Conservation (phyloP, 2,329 filamentous ascomycete genomes). For the Xylariales sp. region DNA sequence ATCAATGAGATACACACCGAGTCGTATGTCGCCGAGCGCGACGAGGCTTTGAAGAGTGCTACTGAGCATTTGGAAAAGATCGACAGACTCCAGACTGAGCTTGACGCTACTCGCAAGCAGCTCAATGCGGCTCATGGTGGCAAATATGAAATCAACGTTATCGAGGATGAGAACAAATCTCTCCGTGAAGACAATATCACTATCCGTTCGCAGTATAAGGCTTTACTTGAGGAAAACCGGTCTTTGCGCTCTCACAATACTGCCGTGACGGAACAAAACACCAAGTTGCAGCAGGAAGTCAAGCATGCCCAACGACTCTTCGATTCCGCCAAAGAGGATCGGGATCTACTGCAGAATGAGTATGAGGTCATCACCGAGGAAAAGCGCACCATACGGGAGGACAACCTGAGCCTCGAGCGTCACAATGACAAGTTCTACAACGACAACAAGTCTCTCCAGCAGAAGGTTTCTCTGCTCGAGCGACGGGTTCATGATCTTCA, state of each 20-base stretch:
- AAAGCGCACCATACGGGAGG: constrained; percentile 41
- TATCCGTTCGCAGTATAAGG: constrained; percentile 38
- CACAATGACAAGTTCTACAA: constrained; percentile 52
- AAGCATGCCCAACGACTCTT: constrained; percentile 22
- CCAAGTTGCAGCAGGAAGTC: constrained; percentile 35
- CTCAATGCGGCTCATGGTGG: constrained; percentile 31
- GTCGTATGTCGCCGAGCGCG: constrained; percentile 58
- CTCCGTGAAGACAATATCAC: constrained; percentile 37
- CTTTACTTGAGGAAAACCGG: constrained; percentile 39
- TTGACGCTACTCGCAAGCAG: constrained; percentile 34
- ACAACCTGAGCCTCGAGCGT: constrained; percentile 48
- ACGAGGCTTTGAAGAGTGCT: constrained; percentile 59
- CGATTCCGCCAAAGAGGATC: constrained; percentile 35
- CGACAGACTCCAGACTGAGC: constrained; percentile 37
- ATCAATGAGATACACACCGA: constrained; percentile 61
- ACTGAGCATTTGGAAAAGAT: constrained; percentile 48
- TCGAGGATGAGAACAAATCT: constrained; percentile 36
- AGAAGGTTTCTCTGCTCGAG: constrained; percentile 43
- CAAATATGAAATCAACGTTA: constrained; percentile 26
- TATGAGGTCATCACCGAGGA: constrained; percentile 26
- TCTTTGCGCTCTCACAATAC: constrained; percentile 38
- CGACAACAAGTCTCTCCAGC: constrained; percentile 36
- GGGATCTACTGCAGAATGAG: constrained; percentile 34
- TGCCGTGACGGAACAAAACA: constrained; percentile 37
- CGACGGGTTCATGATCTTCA: constrained; percentile 41